Conservation (phyloP, 495 filamentous ascomycete species). For the Parachaetomium inaequale region DNA sequence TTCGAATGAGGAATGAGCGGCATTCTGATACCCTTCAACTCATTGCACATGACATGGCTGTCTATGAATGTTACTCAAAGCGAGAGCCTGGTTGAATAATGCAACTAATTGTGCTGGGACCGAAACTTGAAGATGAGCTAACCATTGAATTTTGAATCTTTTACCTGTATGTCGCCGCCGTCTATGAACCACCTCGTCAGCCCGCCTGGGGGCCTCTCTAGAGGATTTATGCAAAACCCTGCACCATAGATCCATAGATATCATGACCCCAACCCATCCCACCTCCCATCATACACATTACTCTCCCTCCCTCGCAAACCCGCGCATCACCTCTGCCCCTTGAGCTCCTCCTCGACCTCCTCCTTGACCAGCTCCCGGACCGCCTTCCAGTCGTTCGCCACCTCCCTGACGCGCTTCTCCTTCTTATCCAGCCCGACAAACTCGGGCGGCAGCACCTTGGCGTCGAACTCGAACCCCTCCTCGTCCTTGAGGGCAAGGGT, state of each 20-base stretch:
- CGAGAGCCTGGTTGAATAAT: too few species aligned
- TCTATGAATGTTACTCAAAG: too few species aligned
- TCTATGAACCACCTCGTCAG: conserved; percentile 2
- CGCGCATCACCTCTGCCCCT: conserved; percentile 1
- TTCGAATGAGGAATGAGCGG: conserved; percentile 1
- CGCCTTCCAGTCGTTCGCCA: conserved; percentile 48
- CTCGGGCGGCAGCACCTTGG: conserved; percentile 70
- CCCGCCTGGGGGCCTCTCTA: not conserved
- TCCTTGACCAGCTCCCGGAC: conserved; percentile 54
- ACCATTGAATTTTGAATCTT: not conserved
- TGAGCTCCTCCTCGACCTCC: conserved; percentile 53
- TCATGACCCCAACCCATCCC: not conserved
- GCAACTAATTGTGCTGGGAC: too few species aligned
- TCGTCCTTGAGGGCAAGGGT: conserved; percentile 65
- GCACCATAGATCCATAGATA: not conserved
- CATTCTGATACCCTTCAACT: conserved; percentile 6
- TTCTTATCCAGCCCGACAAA: conserved; percentile 68
- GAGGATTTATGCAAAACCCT: not conserved
- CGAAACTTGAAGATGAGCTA: not conserved
- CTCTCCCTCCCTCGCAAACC: not conserved
- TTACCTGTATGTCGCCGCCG: not conserved
- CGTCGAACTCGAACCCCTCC: conserved; percentile 64
- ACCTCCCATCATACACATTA: conserved; percentile 4
- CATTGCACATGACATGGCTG: not conserved
- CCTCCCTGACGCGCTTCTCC: conserved; percentile 56